A percentile compares a stretch with the other conserved stretches of the same genome.
These are phyloP conservation scores for Ustilago cynodontis DNA, from an alignment of 1,284 basidiomycete species.

Conservation along the genomic window DNA sequence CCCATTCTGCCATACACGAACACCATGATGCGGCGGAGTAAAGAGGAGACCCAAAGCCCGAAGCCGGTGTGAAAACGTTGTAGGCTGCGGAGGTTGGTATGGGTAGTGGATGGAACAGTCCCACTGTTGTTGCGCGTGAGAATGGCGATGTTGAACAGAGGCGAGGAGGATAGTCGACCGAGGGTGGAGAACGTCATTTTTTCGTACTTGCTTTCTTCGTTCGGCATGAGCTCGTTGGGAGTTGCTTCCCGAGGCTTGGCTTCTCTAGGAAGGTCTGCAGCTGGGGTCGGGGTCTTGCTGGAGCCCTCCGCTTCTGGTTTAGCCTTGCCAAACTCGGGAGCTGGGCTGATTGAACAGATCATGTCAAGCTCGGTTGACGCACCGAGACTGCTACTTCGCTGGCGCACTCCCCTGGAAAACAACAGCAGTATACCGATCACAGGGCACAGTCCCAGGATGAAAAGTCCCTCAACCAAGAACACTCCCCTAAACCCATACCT, in stretches of 20 bases:
- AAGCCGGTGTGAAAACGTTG: slow-evolving; percentile 18
- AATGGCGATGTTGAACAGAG: slow-evolving; percentile 9
- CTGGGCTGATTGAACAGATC: too few relatives aligned
- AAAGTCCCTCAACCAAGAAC: slow-evolving; percentile 20
- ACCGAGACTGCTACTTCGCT: background rate
- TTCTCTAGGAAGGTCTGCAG: background rate
- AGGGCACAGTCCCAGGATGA: slow-evolving; percentile 22
- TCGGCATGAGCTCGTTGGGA: background rate
- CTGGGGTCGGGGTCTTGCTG: background rate
- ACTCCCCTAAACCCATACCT: slow-evolving; percentile 6
- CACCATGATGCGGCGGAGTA: slow-evolving; percentile 26
- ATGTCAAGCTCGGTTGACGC: background rate
- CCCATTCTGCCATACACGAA: slow-evolving; percentile 24
- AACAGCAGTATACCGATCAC: slow-evolving; percentile 10
- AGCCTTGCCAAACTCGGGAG: too few relatives aligned
- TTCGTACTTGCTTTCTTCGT: background rate
- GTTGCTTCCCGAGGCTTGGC: too few relatives aligned
- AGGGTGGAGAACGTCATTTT: background rate
- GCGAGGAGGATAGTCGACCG: slow-evolving; percentile 19
- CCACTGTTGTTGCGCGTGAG: slow-evolving; percentile 7
- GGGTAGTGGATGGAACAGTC: background rate
- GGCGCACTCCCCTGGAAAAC: background rate
- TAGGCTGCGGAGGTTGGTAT: slow-evolving; percentile 14
- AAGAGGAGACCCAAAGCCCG: slow-evolving; percentile 13
- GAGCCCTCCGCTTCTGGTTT: too few relatives aligned